phyloP scores from a whole-genome alignment of 306 rosid genomes.

The Begonia masoniana region DNA sequence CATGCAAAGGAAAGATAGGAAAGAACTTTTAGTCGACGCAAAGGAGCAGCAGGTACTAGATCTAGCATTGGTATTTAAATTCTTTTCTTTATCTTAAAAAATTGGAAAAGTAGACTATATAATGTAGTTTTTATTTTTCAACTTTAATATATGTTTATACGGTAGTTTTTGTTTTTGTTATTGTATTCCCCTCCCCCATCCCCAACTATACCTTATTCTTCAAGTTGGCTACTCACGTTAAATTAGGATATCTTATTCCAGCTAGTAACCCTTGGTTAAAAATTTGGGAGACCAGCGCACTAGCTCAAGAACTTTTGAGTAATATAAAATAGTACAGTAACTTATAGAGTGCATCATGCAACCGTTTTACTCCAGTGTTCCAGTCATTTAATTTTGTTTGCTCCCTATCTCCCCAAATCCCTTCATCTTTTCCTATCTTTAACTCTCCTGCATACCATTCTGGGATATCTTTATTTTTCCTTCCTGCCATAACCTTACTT shows the following conservation, averaged over 20 bases:
- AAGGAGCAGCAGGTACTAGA: constrained; percentile 56
- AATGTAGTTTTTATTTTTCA: not conserved
- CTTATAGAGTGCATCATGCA: too few relatives aligned
- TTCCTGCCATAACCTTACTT: not conserved
- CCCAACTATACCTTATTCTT: not conserved
- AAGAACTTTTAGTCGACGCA: constrained; percentile 31
- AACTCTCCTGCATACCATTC: not conserved
- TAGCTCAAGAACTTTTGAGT: too few relatives aligned
- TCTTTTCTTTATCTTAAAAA: not conserved
- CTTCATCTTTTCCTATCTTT: not conserved
- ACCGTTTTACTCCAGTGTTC: not conserved
- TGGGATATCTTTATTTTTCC: not conserved
- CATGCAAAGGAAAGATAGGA: constrained; percentile 40
- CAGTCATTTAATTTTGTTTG: not conserved
- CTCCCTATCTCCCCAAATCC: not conserved
- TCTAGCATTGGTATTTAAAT: not conserved
- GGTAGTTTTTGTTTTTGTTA: not conserved
- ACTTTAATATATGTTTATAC: not conserved
- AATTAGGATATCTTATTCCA: too few relatives aligned
- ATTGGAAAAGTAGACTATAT: not conserved
- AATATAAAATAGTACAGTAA: too few relatives aligned
- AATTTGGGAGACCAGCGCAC: too few relatives aligned
- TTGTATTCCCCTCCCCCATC: not conserved
- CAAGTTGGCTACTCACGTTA: not conserved
- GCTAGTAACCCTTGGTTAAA: too few relatives aligned